Base-by-base conservation (phyloP, 1,139 yeast genomes). In the Geotrichum europaeum region DNA sequence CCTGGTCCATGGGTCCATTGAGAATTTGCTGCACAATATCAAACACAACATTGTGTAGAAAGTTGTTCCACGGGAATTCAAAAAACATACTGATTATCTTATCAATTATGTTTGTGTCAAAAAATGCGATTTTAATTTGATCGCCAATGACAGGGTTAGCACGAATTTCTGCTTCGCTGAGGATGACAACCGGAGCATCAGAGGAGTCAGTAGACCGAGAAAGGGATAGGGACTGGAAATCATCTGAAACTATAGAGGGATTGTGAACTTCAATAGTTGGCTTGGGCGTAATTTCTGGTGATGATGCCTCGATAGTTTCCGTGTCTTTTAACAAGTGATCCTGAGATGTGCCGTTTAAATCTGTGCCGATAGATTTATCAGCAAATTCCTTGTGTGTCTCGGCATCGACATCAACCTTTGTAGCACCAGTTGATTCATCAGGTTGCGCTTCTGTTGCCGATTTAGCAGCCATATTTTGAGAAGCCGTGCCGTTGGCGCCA, bases 21-120 rank as follows among this genome's bases (percentile, higher is more conserved):
- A 94, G 81, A 15, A 94, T 87, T 74, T 94, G 99, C 75, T 95
- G 99, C 49, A 94, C 96, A 67, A 94, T 89, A 74, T 94, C 99
- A 76, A 94, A 94, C 10, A 94, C 97, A 61, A 95, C 99, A 70
- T 94, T 94, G 75, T 94, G 99, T 75, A 96, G 79, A 71, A 94
- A 94, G 72, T 94, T 94, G 75, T 94, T 94, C 99, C 99, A 94
- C 5, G 99, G 99, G 74, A 91, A 94, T 68, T 82, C 81, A 81
- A 92, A 87, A 72, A 94, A 92, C 87, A 94, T 86, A 43, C 84
- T 77, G 61, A 92, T 76, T 59, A 94, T 88, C 57, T 87, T 85
- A 54, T 89, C 81, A 57, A 94, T 81, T 62, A 94, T 87, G 65
- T 84, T 84, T 60, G 89, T 87, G 72, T 94, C 97, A 69, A 85